A percentile compares a stretch with the other conserved stretches of the same genome.
Conservation (phyloP, 345 rosid genomes). For the Gossypium raimondii region DNA sequence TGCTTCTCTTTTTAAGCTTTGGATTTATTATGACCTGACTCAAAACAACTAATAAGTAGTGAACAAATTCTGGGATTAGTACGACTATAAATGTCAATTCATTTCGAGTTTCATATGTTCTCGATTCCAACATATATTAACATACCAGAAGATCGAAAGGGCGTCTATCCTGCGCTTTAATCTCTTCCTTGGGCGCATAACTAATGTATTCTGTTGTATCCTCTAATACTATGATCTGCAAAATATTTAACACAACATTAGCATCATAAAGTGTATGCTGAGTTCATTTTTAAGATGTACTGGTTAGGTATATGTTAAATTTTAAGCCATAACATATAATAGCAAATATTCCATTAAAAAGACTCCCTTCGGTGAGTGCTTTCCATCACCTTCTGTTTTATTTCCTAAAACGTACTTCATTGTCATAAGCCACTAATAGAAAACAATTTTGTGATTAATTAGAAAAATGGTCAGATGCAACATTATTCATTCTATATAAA, state of each 20-base stretch:
- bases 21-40: conserved; percentile 88
- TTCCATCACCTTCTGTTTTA: not conserved
- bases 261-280: too few species aligned
- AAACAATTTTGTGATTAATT: not conserved
- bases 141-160: conserved; percentile 85
- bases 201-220: conserved; percentile 78
- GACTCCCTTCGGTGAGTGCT: not conserved
- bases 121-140: not conserved
- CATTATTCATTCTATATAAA: not conserved
- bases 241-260: not conserved
- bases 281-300: not conserved
- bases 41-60: conserved; percentile 29
- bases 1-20: conserved; percentile 51
- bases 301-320: not conserved
- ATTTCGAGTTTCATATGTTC: not conserved
- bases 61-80: conserved; percentile 16
- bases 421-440: not conserved
- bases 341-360: not conserved
- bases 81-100: not conserved
- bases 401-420: too few species aligned
- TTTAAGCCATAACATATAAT: not conserved
- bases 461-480: not conserved
- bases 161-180: conserved; percentile 60
- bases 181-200: conserved; percentile 74
- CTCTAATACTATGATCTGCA: conserved; percentile 85